A percentile compares a stretch with the other conserved stretches of the same genome.
Evolutionary conservation across 2,329 filamentous ascomycete genomes (phyloP).

Genomic region (Botrytis medusae): DNA sequence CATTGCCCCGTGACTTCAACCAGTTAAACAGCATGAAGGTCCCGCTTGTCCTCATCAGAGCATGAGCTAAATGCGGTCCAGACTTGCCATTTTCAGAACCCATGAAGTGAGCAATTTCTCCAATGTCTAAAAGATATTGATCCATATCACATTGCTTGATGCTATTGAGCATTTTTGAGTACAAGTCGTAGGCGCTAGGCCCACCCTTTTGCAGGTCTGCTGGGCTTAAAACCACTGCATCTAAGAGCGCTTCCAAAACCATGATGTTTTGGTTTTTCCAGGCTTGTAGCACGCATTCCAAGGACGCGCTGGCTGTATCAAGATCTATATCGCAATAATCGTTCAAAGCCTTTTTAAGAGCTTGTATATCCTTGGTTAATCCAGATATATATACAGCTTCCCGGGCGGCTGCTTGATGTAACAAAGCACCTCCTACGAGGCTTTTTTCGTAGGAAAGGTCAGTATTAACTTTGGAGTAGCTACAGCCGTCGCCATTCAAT

Average conservation of each 20-base stretch:
- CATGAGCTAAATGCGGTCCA: slow-evolving; percentile 46
- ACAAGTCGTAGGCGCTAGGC: background rate
- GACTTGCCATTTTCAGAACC: slow-evolving; percentile 2
- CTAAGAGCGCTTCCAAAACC: slow-evolving; percentile 7
- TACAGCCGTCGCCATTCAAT: background rate
- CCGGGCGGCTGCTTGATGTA: slow-evolving; percentile 21
- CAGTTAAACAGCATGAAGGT: slow-evolving; percentile 26
- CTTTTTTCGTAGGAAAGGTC: background rate
- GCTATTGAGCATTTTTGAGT: slow-evolving; percentile 3
- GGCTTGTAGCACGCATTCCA: slow-evolving; percentile 25
- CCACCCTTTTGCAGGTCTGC: background rate
- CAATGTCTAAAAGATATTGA: slow-evolving; percentile 14
- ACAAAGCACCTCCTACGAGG: slow-evolving; percentile 6
- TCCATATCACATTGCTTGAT: slow-evolving; percentile 16
- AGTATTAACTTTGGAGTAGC: slow-evolving; percentile 10
- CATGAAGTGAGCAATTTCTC: slow-evolving; percentile 9
- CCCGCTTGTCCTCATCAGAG: slow-evolving; percentile 50
- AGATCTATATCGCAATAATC: slow-evolving; percentile 9
- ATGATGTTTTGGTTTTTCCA: slow-evolving; percentile 18
- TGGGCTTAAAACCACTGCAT: background rate
- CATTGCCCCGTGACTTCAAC: background rate
- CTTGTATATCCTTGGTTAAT: slow-evolving; percentile 17
- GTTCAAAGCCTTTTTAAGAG: slow-evolving; percentile 16
- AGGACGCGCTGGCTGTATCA: slow-evolving; percentile 20
- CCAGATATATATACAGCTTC: slow-evolving; percentile 25